Evolutionary conservation across 2,329 filamentous ascomycete species (phyloP).

Genomic region (Coleophoma eucalyptorum): DNA sequence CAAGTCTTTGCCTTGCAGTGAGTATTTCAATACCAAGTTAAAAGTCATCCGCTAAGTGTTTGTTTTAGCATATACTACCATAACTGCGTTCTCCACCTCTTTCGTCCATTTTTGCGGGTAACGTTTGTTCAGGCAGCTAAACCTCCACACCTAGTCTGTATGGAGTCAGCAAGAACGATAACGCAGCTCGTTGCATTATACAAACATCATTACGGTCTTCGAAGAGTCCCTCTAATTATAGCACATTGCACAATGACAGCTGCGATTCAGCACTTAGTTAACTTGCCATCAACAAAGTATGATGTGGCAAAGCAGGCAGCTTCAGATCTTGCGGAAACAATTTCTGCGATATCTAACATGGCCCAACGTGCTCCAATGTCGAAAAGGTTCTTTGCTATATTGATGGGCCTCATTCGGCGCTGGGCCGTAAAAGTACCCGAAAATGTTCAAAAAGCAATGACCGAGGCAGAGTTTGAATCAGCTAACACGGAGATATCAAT

Average conservation of each 20-base stretch:
- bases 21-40: conserved; percentile 29
- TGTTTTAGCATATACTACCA: conserved; percentile 60
- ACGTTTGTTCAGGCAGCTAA: conserved; percentile 14
- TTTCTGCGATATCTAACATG: conserved; percentile 8
- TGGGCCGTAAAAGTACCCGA: background rate
- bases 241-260: conserved; percentile 18
- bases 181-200: conserved; percentile 20
- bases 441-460: background rate
- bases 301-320: background rate
- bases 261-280: conserved; percentile 16
- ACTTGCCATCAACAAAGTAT: conserved; percentile 1
- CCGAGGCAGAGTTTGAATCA: background rate
- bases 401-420: conserved; percentile 1
- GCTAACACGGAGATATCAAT: background rate
- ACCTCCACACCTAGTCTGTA: conserved; percentile 18
- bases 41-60: background rate
- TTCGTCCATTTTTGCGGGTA: conserved; percentile 52
- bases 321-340: conserved; percentile 5
- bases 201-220: conserved; percentile 15
- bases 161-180: conserved; percentile 24
- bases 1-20: conserved; percentile 54
- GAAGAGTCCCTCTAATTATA: conserved; percentile 13
- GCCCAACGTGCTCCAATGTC: background rate
- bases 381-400: background rate
- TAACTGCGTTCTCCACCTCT: conserved; percentile 62